phyloP scores from a whole-genome alignment of 2,329 filamentous ascomycete genomes.

The Fusarium decemcellulare region DNA sequence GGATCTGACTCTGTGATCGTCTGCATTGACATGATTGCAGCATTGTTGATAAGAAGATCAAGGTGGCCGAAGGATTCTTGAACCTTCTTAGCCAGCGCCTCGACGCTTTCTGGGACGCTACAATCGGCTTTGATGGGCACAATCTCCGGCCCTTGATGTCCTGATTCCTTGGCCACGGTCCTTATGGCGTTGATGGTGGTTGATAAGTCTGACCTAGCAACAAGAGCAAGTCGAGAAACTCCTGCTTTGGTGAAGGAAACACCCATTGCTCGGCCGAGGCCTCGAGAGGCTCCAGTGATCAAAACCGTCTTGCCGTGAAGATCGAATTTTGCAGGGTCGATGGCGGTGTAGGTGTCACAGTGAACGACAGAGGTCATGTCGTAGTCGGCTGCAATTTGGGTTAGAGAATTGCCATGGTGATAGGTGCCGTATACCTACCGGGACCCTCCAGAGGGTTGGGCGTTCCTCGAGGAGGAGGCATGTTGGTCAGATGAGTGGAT shows the following conservation, averaged over 20 bases:
- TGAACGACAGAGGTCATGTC: conserved; percentile 1
- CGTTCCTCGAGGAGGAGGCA: conserved; percentile 1
- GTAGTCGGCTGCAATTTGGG: background rate
- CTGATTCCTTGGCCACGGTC: conserved; percentile 50
- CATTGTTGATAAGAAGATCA: conserved; percentile 61
- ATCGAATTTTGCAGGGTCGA: conserved; percentile 59
- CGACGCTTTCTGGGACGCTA: conserved; percentile 49
- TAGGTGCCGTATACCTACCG: background rate
- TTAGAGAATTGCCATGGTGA: background rate
- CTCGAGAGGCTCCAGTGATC: conserved; percentile 68
- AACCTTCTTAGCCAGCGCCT: conserved; percentile 44
- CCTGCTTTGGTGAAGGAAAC: conserved; percentile 68
- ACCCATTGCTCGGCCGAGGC: conserved; percentile 67
- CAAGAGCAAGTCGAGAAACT: conserved; percentile 65
- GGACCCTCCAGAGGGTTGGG: background rate
- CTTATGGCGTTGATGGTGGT: conserved; percentile 51
- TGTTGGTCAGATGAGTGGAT: background rate
- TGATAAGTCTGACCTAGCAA: conserved; percentile 62
- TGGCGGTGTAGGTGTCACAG: conserved; percentile 60
- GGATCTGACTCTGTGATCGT: conserved; percentile 54
- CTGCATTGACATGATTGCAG: conserved; percentile 55
- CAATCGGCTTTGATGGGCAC: conserved; percentile 58
- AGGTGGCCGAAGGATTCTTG: conserved; percentile 51
- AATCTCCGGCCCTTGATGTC: conserved; percentile 50
- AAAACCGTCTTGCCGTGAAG: conserved; percentile 59